These are phyloP conservation scores for Fusarium luffae DNA, from an alignment of 2,329 filamentous ascomycete species.

Conservation along the genomic window DNA sequence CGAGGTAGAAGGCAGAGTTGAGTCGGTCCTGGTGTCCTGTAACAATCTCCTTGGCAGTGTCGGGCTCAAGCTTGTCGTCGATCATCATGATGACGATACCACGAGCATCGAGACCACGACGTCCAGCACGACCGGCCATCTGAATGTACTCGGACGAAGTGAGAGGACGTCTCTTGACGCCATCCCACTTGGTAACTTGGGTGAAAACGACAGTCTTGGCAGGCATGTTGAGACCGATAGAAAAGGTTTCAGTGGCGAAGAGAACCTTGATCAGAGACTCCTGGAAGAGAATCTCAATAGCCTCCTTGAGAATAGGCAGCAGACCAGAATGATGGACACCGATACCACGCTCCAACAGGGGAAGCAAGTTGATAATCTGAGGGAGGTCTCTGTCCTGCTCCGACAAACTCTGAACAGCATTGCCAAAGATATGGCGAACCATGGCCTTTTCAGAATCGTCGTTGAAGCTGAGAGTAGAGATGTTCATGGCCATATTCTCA, in stretches of 20 bases:
- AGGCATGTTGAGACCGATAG: conserved; percentile 98
- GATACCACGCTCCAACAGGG: conserved; percentile 88
- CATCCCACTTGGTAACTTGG: conserved; percentile 94
- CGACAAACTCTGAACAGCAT: conserved; percentile 90
- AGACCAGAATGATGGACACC: conserved; percentile 97
- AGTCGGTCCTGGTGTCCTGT: conserved; percentile 96
- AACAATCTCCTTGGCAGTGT: conserved; percentile 93
- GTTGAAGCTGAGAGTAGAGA: conserved; percentile 91
- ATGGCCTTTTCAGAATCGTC: conserved; percentile 94
- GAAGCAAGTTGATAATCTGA: conserved; percentile 91
- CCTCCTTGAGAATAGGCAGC: conserved; percentile 95
- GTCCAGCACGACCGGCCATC: conserved; percentile 97
- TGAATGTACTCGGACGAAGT: conserved; percentile 98
- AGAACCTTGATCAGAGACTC: conserved; percentile 97
- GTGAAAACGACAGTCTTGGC: conserved; percentile 99
- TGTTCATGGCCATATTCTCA: conserved; percentile 87
- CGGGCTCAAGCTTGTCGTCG: conserved; percentile 93
- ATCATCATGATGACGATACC: conserved; percentile 99
- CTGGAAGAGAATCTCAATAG: conserved; percentile 98
- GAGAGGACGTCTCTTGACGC: conserved; percentile 80
- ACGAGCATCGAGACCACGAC: conserved; percentile 95
- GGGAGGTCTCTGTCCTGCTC: conserved; percentile 90
- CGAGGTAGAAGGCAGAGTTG: conserved; percentile 96
- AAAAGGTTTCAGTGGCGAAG: conserved; percentile 98
- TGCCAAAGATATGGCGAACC: conserved; percentile 93